Evolutionary conservation across 768 basidiomycete genomes (phyloP), one percentile per base, ranked within the genome.

Genomic region (Lactarius akahatsu): DNA sequence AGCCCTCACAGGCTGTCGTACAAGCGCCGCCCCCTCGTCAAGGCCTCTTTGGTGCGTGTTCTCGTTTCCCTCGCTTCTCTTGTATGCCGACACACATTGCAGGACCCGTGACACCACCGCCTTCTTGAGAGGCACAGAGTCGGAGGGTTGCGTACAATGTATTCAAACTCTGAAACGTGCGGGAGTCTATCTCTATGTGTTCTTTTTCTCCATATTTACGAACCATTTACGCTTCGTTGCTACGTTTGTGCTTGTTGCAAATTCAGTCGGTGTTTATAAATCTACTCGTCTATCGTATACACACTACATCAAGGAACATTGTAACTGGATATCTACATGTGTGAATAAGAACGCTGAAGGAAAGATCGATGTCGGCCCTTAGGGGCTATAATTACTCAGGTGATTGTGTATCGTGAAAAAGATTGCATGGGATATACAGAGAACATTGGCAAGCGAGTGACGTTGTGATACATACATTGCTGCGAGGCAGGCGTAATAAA

Each of bases 41-140:
- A 41, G 90, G 90, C 38, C 79, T 92, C 26, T 92, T 91, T 72
- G 90, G 90, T 89, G 66, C 67, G 78, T 74, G 59, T 38, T 54
- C 3, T 38, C 16, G 2, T 57, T 3, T 5, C 13, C 23, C 34
- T 41, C 13, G 1, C 18, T 15, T 20, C 8, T 18, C 30, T 15
- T 34, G 41, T 18, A 40, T 26, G 34, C 57, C 55, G 38, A 55
- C 43, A 4, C n/a, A 23, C 6, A 32, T 11, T 16, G n/a, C 62
- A 76, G 76, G 76, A 10, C 76, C 76, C 9, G 68, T 66, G 15
- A 68, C 74, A 9, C 76, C 76, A 3, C 75, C 76, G 9, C 76
- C 74, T 23, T 73, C 75, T 66, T 75, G 41, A 69, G 41, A 30
- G 47, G 23, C 36, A 10, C 26, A 5, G 45, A 18, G 59, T 50